Conservation (phyloP, 106 monocot species). For the Narthecium ossifragum region DNA sequence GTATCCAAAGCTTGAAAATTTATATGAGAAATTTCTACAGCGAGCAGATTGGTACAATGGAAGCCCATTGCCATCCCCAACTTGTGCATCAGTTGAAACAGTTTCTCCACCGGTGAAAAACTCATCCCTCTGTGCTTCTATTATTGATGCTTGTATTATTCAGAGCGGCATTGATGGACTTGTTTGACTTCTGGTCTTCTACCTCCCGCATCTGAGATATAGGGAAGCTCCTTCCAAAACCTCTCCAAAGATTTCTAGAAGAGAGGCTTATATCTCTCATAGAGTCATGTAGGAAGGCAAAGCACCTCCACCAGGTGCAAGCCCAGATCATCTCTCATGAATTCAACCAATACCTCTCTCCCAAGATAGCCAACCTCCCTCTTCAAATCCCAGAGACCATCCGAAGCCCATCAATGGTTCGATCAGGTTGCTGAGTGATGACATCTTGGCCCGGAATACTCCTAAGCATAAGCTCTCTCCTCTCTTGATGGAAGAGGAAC, state of each 20-base stretch:
- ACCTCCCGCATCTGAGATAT: too few species aligned
- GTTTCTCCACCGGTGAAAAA: conserved; percentile 39
- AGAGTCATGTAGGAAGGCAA: conserved; percentile 13
- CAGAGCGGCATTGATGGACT: too few species aligned
- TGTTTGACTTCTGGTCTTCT: too few species aligned
- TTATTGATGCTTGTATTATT: too few species aligned
- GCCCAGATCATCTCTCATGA: conserved; percentile 32
- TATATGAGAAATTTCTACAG: conserved; percentile 39
- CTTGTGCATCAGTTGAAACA: conserved; percentile 18
- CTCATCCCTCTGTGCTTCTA: conserved; percentile 23
- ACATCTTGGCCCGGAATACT: too few species aligned
- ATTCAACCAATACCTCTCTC: conserved; percentile 31
- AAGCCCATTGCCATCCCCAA: conserved; percentile 23
- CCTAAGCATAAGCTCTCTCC: too few species aligned
- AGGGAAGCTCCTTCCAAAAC: too few species aligned
- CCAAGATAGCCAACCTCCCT: conserved; percentile 21
- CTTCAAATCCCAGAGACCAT: conserved; percentile 7
- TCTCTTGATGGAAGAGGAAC: too few species aligned
- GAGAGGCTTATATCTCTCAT: conserved; percentile 28
- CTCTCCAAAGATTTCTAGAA: too few species aligned
- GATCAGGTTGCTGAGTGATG: too few species aligned
- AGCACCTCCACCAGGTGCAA: conserved; percentile 34
- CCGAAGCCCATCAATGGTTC: conserved; percentile 29
- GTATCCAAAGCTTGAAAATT: conserved; percentile 22
- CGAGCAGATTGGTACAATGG: conserved; percentile 47